Percentiles rank a stretch among this genome's conserved stretches.
Conservation (phyloP, 202 grass and related monocot species). For the Brachypodium distachyon region DNA sequence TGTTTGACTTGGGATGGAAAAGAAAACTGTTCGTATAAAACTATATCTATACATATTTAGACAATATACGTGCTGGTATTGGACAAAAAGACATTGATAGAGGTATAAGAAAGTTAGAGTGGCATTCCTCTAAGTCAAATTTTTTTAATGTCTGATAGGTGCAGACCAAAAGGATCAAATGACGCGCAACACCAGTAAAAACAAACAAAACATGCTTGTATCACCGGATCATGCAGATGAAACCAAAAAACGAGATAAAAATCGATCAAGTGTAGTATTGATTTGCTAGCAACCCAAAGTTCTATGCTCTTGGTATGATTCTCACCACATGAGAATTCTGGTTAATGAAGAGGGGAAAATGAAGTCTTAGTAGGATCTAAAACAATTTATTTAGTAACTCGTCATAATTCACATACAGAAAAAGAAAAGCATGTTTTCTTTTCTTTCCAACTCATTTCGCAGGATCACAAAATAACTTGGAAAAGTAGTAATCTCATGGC, state of each 20-base stretch:
- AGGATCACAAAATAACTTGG: background rate
- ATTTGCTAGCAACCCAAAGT: background rate
- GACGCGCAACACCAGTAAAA: background rate
- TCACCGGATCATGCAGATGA: background rate
- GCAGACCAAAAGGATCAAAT: background rate
- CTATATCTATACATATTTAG: too few relatives aligned
- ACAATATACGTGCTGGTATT: too few relatives aligned
- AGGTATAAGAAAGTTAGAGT: too few relatives aligned
- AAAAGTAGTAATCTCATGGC: background rate
- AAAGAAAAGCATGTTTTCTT: conserved; percentile 2
- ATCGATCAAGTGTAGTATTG: background rate
- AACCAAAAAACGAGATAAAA: background rate
- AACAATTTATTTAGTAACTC: conserved; percentile 12
- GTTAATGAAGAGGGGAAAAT: background rate
- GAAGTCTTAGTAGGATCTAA: background rate
- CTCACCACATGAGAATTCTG: background rate
- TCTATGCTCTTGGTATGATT: background rate
- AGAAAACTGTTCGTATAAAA: too few relatives aligned
- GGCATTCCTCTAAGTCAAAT: too few relatives aligned
- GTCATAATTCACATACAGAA: conserved; percentile 16
- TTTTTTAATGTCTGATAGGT: too few relatives aligned
- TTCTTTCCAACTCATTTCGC: conserved; percentile 9
- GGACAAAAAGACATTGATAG: too few relatives aligned
- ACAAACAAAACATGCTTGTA: background rate
- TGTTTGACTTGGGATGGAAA: too few relatives aligned